phyloP scores from a whole-genome alignment of 2,329 filamentous ascomycete genomes.

The Cladosporium phlei region DNA sequence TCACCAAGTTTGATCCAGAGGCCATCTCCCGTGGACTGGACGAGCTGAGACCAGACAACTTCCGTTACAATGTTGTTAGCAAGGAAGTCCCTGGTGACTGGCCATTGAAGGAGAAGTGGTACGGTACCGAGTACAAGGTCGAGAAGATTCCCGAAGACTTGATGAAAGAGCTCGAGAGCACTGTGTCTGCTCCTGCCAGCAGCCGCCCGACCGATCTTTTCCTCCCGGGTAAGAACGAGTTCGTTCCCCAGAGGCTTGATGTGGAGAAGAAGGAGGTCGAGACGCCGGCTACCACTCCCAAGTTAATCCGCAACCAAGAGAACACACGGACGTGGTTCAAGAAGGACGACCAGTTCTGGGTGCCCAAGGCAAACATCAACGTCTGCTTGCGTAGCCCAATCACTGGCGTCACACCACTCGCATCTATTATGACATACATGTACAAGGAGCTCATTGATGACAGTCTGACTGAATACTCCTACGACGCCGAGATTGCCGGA shows the following conservation, averaged over 20 bases:
- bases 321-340: constrained; percentile 88
- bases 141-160: constrained; percentile 76
- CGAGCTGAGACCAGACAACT: constrained; percentile 79
- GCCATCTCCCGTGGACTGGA: constrained; percentile 69
- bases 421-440: constrained; percentile 69
- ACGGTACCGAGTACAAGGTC: constrained; percentile 86
- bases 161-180: constrained; percentile 60
- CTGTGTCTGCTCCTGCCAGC: constrained; percentile 40
- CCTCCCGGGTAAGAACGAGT: constrained; percentile 89
- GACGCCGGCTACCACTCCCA: constrained; percentile 67
- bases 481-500: constrained; percentile 90
- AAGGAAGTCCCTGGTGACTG: constrained; percentile 78
- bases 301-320: constrained; percentile 78
- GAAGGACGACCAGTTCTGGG: constrained; percentile 98
- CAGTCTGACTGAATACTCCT: constrained; percentile 85
- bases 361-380: constrained; percentile 84
- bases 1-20: constrained; percentile 76
- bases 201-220: constrained; percentile 68
- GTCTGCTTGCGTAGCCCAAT: constrained; percentile 76
- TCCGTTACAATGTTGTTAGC: constrained; percentile 76
- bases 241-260: constrained; percentile 87
- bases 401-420: constrained; percentile 72
- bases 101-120: constrained; percentile 92
- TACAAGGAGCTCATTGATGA: constrained; percentile 85
- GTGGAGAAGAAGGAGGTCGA: constrained; percentile 91